These are phyloP conservation scores for Heterobasidion parviporum DNA, from an alignment of 1,284 basidiomycete species.

Conservation along the genomic window DNA sequence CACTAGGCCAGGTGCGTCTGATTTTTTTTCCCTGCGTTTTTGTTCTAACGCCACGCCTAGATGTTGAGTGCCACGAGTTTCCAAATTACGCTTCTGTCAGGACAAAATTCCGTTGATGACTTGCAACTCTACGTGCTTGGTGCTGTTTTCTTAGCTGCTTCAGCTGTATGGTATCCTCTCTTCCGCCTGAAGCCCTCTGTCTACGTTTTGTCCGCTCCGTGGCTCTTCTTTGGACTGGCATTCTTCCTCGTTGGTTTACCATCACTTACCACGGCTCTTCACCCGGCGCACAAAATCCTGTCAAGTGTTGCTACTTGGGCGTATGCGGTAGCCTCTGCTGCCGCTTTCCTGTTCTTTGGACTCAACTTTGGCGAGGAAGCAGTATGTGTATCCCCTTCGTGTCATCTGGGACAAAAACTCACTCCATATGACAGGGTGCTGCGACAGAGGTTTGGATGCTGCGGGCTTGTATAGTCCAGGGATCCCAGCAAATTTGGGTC, in stretches of 20 bases:
- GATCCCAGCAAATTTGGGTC: slow-evolving; percentile 90
- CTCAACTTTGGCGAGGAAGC: slow-evolving; percentile 95
- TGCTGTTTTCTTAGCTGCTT: slow-evolving; percentile 77
- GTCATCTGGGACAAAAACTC: background rate
- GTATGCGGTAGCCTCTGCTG: slow-evolving; percentile 84
- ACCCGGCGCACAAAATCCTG: slow-evolving; percentile 54
- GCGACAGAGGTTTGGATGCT: slow-evolving; percentile 89
- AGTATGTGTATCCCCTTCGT: slow-evolving; percentile 31
- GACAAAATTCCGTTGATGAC: slow-evolving; percentile 75
- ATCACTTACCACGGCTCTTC: slow-evolving; percentile 59
- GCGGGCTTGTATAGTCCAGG: slow-evolving; percentile 86
- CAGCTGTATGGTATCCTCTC: slow-evolving; percentile 83
- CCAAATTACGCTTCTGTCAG: slow-evolving; percentile 85
- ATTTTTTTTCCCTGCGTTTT: slow-evolving; percentile 3
- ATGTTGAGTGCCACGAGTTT: slow-evolving; percentile 88
- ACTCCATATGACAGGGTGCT: slow-evolving; percentile 48
- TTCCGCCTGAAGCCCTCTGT: slow-evolving; percentile 85
- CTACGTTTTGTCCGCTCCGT: slow-evolving; percentile 78
- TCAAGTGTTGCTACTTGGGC: slow-evolving; percentile 80
- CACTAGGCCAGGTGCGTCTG: slow-evolving; percentile 62
- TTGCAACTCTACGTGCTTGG: slow-evolving; percentile 87
- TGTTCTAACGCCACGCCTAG: slow-evolving; percentile 20
- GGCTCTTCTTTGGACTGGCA: slow-evolving; percentile 83
- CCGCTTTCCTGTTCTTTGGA: slow-evolving; percentile 87
- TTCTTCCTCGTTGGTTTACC: slow-evolving; percentile 89